Evolutionary conservation across 1,284 basidiomycete species (phyloP).

Genomic region (Microbotryomycetes sp.): DNA sequence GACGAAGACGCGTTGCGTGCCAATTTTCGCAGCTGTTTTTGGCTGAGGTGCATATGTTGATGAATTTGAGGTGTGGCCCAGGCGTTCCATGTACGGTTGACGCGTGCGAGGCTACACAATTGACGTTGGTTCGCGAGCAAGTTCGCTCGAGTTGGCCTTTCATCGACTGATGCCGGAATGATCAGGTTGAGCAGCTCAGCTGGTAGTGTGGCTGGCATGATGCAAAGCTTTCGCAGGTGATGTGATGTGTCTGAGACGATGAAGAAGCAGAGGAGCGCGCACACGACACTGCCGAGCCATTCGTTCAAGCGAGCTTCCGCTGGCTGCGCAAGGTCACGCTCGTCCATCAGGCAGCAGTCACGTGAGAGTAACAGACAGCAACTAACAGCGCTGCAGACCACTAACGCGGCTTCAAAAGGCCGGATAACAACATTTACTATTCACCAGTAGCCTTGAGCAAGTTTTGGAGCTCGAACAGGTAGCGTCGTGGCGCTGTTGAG

Average conservation of each 20-base stretch:
- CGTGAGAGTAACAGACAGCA: background rate
- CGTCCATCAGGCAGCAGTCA: background rate
- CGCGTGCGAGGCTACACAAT: background rate
- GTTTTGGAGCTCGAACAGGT: no score
- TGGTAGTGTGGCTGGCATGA: background rate
- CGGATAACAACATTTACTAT: no score
- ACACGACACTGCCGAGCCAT: background rate
- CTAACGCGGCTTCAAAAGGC: no score
- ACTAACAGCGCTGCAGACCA: no score
- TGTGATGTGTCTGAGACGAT: background rate
- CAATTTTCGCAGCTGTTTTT: background rate
- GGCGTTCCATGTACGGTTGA: background rate
- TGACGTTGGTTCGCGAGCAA: background rate
- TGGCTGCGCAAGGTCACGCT: background rate
- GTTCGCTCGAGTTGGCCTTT: background rate
- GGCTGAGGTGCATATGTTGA: background rate
- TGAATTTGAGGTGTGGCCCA: background rate
- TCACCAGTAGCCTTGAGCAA: no score
- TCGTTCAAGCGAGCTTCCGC: background rate
- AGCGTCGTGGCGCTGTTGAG: no score
- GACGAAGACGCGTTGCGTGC: background rate
- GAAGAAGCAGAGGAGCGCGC: background rate
- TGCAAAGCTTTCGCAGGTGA: background rate
- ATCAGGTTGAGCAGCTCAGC: constrained; percentile 4
- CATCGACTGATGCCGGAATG: background rate